Conservation (phyloP, 345 rosid genomes). For the Melaleuca alternifolia region DNA sequence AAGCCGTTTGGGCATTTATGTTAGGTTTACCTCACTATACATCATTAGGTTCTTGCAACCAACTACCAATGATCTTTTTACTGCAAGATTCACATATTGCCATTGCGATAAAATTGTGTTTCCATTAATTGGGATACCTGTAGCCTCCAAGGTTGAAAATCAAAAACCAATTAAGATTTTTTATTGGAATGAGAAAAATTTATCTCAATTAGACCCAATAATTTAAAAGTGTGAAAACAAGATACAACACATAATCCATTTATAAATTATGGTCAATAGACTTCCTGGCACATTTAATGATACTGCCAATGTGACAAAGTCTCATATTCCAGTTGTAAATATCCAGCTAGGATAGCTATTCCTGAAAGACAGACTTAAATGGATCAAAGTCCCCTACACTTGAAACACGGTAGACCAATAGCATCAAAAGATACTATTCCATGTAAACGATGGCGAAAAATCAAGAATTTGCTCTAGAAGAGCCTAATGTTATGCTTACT, state of each 20-base stretch:
- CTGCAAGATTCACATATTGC: neutral
- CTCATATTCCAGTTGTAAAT: neutral
- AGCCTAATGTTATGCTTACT: too few relatives aligned
- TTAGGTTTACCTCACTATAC: neutral
- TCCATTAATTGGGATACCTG: neutral
- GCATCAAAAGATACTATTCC: too few relatives aligned
- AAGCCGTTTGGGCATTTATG: neutral
- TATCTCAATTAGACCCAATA: too few relatives aligned
- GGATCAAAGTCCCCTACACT: neutral
- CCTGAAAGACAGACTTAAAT: neutral
- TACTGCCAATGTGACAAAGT: neutral
- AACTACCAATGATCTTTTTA: neutral
- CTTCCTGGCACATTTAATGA: too few relatives aligned
- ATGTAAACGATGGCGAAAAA: too few relatives aligned
- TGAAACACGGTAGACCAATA: neutral
- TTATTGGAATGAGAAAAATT: too few relatives aligned
- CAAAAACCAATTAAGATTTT: neutral
- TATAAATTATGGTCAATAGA: neutral
- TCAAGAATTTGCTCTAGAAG: too few relatives aligned
- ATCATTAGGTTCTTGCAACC: neutral
- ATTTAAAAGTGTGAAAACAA: too few relatives aligned
- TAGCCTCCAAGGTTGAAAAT: too few relatives aligned
- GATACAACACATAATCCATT: too few relatives aligned
- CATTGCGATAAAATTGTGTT: neutral
- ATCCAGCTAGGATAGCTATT: neutral